Percentiles rank a stretch among this genome's conserved stretches.
phyloP scores from a whole-genome alignment of 805 yeast genomes.

The Starmerella floris region DNA sequence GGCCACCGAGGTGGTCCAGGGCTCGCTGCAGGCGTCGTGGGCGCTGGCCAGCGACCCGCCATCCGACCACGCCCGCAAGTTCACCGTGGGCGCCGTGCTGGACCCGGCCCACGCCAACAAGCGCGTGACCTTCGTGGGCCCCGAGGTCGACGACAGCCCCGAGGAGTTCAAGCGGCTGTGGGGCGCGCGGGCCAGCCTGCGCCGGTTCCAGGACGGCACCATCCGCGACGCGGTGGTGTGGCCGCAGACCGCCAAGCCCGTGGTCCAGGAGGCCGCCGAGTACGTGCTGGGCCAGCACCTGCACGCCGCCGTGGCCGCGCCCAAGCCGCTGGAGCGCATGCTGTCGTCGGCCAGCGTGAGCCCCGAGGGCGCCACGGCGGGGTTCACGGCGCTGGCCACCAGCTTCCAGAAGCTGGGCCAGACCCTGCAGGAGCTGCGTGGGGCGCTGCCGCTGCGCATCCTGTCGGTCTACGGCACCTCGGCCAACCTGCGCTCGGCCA shows the following conservation, averaged over 20 bases:
- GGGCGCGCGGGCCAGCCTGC: constrained; percentile 73
- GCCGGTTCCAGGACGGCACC: constrained; percentile 86
- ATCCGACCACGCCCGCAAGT: not conserved
- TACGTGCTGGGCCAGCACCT: constrained; percentile 56
- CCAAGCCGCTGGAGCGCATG: constrained; percentile 20
- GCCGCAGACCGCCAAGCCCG: constrained; percentile 43
- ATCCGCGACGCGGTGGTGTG: constrained; percentile 87
- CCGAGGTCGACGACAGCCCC: constrained; percentile 39
- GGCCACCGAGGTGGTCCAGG: not conserved
- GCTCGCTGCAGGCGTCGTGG: constrained; percentile 16
- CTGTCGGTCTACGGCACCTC: constrained; percentile 64
- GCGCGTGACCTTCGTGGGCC: constrained; percentile 69
- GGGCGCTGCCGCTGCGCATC: constrained; percentile 53
- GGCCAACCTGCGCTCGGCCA: constrained; percentile 60
- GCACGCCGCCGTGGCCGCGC: constrained; percentile 17
- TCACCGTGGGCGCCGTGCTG: constrained; percentile 47
- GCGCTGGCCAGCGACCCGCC: constrained; percentile 19
- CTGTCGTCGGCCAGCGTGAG: constrained; percentile 39
- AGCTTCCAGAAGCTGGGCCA: constrained; percentile 43
- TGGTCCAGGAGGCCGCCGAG: constrained; percentile 50
- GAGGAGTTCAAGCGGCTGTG: constrained; percentile 64
- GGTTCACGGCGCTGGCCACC: constrained; percentile 24
- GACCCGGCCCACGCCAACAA: constrained; percentile 66
- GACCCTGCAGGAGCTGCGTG: constrained; percentile 33
- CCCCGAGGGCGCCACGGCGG: not conserved